Base-by-base conservation (phyloP, 371 early-diverging fungal species). In the Syncephalis plumigaleata region DNA sequence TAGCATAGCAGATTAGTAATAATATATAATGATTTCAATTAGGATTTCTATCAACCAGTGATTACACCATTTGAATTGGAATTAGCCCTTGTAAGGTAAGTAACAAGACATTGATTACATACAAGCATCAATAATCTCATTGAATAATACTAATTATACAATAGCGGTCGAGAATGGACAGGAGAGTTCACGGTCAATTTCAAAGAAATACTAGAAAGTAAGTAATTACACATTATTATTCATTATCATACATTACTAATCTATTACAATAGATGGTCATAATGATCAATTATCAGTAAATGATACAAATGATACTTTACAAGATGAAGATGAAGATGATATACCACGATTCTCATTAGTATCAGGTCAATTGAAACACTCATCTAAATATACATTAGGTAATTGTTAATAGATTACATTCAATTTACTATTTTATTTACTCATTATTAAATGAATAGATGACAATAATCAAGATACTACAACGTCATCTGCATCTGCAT, bases 41-140 rank as follows among this genome's bases (percentile, higher is more conserved):
- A 71, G 63, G 91, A 92, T 54, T 93, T 87, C 59, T 80, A 81
- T 56, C 75, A 73, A 45, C 94, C 96, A 20, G 77, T 95, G 23
- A 81, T 93, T 1, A 92, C 96, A 21, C 94, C 94, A 9, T 89
- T 70, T 54, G 94, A 95, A 58, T 64, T 95, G 45, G 76, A 81
- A 47, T 58, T 89, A 36, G 90, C 95, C 2, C 63, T 87, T 38
- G 60, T 67, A 55, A 68, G 58, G 68, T 73, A 66, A 54, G 57
- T 31, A 9, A 23, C 5, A n/a, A n/a, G n/a, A n/a, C n/a, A n/a
- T n/a, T n/a, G n/a, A n/a, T n/a, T n/a, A n/a, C n/a, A n/a, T n/a
- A n/a, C n/a, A n/a, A n/a, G n/a, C 22, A 15, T 38, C 1, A 13
- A 37, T 20, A 18, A 20, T 38, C 22, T 45, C 31, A 44, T 27